Evolutionary conservation across 225 moss, liverwort and hornwort species (phyloP).

Genomic region (Pseudisothecium myosuroides): DNA sequence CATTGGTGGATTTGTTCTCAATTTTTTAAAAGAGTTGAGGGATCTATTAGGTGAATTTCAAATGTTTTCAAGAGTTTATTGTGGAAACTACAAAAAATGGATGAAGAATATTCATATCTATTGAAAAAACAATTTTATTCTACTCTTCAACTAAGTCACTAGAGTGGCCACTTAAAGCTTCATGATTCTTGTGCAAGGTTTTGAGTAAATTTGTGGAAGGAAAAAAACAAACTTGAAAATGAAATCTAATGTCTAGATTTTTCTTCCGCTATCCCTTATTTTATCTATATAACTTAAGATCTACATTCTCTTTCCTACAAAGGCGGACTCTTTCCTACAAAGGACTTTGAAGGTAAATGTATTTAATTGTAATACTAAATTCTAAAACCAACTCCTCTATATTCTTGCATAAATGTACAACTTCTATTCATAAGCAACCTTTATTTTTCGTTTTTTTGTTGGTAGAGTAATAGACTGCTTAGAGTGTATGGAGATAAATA

Average conservation of each 20-base stretch:
- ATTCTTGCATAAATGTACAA: background rate
- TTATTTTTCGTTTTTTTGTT: background rate
- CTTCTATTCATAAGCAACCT: too few species aligned
- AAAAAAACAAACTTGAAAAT: background rate
- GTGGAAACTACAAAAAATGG: background rate
- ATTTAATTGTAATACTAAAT: background rate
- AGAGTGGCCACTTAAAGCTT: background rate
- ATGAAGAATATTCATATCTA: background rate
- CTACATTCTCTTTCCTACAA: background rate
- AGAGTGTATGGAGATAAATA: background rate
- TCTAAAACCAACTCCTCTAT: background rate
- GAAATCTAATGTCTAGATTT: background rate
- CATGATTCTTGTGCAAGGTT: background rate
- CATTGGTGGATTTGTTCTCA: background rate
- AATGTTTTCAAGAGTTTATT: background rate
- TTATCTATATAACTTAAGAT: background rate
- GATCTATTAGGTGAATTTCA: accelerated
- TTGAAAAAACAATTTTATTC: background rate
- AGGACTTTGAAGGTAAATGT: background rate
- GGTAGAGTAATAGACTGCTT: accelerated
- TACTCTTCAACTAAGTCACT: background rate
- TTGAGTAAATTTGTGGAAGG: background rate
- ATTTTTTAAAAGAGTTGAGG: accelerated
- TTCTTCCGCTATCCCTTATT: background rate
- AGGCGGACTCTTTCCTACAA: too few species aligned